phyloP scores from a whole-genome alignment of 345 rosid species.

The Eucalyptus sideroxylon region DNA sequence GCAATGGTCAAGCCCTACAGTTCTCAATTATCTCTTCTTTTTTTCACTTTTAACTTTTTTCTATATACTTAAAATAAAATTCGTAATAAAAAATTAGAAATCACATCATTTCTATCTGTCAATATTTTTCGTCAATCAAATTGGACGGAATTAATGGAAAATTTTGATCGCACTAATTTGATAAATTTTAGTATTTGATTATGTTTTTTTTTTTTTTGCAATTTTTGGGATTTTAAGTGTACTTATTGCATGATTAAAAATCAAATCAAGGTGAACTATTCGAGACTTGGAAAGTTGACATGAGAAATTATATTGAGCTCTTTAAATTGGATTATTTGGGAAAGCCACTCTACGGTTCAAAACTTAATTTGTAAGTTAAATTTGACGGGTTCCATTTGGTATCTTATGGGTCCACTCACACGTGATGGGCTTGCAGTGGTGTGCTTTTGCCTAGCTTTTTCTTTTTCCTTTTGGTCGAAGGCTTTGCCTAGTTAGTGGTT shows the following conservation, averaged over 20 bases:
- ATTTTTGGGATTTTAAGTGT: too few relatives aligned
- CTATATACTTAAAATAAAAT: too few relatives aligned
- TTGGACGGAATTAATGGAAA: fast-evolving
- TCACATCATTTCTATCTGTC: fast-evolving
- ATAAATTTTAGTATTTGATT: too few relatives aligned
- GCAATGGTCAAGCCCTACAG: fast-evolving
- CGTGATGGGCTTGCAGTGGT: neutral
- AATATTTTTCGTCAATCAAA: too few relatives aligned
- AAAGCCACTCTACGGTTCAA: neutral
- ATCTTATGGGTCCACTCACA: fast-evolving
- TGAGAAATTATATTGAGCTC: neutral
- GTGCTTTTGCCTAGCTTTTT: neutral
- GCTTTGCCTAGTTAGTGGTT: neutral
- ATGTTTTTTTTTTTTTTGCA: too few relatives aligned
- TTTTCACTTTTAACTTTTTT: too few relatives aligned
- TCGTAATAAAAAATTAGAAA: too few relatives aligned
- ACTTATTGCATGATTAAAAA: too few relatives aligned
- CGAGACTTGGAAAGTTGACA: neutral
- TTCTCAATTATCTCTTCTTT: too few relatives aligned
- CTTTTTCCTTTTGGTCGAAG: too few relatives aligned
- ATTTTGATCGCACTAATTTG: fast-evolving
- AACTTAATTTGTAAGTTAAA: neutral
- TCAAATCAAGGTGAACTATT: neutral
- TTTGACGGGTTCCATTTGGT: neutral
- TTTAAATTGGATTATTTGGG: neutral